Evolutionary conservation across 2,329 filamentous ascomycete species (phyloP), one percentile per base, ranked within the genome.

Genomic region (Dothistroma septosporum): DNA sequence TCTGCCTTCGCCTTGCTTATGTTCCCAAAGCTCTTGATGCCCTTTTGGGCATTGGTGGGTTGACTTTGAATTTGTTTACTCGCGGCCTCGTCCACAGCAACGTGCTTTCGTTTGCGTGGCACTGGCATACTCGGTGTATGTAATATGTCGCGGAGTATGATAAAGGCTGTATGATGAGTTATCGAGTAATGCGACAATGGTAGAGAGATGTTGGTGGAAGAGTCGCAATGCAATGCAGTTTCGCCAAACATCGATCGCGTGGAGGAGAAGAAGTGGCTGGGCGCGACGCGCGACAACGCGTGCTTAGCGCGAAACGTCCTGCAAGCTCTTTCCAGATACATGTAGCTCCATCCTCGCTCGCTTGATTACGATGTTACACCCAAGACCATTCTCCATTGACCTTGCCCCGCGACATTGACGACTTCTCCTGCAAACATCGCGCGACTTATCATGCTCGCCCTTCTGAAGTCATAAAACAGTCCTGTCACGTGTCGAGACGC

Each of bases 131-230:
- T 65, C 56, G n/a, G 24, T 16, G 57, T 28, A 32, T 63, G 84
- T 59, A 86, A 66, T 85, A 86, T 61, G 97, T 59, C 37, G 63
- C 33, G 50, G 31, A 47, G 21, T 67, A 63, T 57, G 35, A 66
- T 67, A 62, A 53, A 31, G 28, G 47, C 44, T 24, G 56, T 61
- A 58, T 50, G 59, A 63, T 63, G 60, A 5, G 44, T 22, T 52
- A 59, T 22, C 19, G 60, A 59, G 52, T 24, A 59, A 64, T 63
- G 56, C 50, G 31, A 35, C 24, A 19, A 53, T 35, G 22, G 11
- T 50, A 50, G 22, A 50, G 47, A 31, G 47, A 50, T 16, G 47
- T 28, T 50, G n/a, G 12, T 44, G 37, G 37, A 28, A 28, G 24
- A 8, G 41, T 44, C 4, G 41, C 4, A 44, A n/a, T 44, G n/a